Evolutionary conservation across 495 filamentous ascomycete genomes (phyloP).

Genomic region (Schizothecium vesticola): DNA sequence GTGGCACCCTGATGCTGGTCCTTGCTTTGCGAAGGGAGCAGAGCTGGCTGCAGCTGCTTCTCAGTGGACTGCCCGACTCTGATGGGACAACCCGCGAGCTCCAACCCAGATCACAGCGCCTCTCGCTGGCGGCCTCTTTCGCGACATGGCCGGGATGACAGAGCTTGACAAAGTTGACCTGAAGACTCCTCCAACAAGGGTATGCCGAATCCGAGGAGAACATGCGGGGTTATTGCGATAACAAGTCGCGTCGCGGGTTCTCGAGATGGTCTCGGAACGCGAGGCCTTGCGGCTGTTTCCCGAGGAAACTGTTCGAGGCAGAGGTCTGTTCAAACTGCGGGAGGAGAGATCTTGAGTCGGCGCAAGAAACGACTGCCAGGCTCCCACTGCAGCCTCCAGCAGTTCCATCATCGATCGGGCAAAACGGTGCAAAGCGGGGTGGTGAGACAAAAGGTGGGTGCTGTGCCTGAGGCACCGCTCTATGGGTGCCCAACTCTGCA

Average conservation of each 20-base stretch:
- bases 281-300: no score
- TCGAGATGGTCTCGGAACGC: background rate
- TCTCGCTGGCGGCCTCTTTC: background rate
- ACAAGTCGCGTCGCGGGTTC: background rate
- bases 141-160: background rate
- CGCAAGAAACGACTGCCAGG: background rate
- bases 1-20: background rate
- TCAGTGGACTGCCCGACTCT: background rate
- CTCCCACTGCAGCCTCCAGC: background rate
- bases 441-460: background rate
- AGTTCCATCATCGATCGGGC: background rate
- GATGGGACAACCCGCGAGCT: background rate
- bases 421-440: background rate
- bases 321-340: background rate
- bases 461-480: background rate
- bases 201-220: background rate
- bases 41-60: background rate
- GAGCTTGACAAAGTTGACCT: background rate
- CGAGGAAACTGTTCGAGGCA: background rate
- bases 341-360: background rate
- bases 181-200: background rate
- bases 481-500: background rate
- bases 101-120: background rate
- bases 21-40: background rate
- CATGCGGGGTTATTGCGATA: background rate